Conservation (phyloP, 2,329 filamentous ascomycete species). For the Fusarium lyarnte region DNA sequence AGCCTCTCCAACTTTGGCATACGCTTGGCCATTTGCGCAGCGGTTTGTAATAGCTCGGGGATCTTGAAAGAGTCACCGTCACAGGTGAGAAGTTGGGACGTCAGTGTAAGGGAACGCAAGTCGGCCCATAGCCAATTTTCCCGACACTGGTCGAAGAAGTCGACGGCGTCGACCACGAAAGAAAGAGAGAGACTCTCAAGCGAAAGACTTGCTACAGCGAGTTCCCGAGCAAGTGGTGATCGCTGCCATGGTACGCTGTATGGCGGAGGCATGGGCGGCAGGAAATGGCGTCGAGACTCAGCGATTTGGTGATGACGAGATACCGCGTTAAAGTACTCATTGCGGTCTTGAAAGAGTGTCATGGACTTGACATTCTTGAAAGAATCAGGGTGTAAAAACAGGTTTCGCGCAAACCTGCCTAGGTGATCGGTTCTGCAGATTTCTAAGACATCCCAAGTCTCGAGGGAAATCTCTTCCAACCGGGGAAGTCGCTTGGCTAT, state of each 20-base stretch:
- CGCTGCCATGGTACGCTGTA: no score
- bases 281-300: no score
- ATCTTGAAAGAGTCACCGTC: not conserved
- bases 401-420: not conserved
- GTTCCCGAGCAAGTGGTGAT: not conserved
- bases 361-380: conserved; percentile 36
- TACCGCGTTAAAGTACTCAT: conserved; percentile 13
- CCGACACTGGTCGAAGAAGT: not conserved
- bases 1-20: conserved; percentile 16
- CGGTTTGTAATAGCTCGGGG: not conserved
- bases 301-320: no score
- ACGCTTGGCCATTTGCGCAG: not conserved
- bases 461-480: not conserved
- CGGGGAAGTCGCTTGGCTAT: not conserved
- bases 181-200: conserved; percentile 3
- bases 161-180: not conserved
- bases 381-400: rapidly evolving
- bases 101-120: not conserved
- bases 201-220: not conserved
- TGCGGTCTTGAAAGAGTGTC: not conserved
- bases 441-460: not conserved
- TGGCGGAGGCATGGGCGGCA: no score
- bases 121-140: not conserved
- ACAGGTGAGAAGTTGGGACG: not conserved
- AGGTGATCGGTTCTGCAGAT: no score